Conservation (phyloP, 1,284 basidiomycete genomes). For the Cerrena zonata region DNA sequence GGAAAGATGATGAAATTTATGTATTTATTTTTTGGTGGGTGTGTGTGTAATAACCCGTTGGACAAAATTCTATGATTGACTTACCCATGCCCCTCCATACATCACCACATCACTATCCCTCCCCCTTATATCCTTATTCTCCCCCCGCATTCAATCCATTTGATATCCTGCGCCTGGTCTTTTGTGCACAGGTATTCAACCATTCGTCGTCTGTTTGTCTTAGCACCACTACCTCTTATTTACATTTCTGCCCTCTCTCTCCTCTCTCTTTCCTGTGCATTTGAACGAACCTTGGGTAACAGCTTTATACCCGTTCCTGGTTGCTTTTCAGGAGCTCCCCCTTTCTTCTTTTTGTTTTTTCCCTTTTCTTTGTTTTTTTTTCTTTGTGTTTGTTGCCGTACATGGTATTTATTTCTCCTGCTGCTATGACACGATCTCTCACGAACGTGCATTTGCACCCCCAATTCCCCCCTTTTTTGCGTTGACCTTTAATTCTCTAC, state of each 20-base stretch:
- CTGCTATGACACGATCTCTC: background rate
- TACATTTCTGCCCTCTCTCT: background rate
- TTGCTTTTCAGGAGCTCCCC: no score
- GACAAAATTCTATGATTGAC: background rate
- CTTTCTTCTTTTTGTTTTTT: no score
- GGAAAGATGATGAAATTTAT: background rate
- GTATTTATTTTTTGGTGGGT: background rate
- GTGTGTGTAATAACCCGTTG: background rate
- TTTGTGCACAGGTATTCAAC: background rate
- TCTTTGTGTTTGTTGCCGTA: no score
- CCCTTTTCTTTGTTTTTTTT: no score
- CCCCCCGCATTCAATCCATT: no score
- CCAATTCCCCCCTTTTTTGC: background rate
- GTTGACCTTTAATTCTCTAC: background rate
- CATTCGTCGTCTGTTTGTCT: background rate
- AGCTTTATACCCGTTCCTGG: no score
- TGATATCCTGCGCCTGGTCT: background rate
- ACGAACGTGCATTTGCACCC: background rate
- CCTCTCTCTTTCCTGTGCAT: background rate
- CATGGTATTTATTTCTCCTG: background rate
- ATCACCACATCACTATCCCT: background rate
- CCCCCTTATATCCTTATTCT: no score
- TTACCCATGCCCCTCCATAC: background rate
- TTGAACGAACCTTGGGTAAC: background rate
- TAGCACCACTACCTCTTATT: background rate